These are phyloP conservation scores for Serendipita indica DNA, from an alignment of 768 basidiomycete genomes.

Conservation along the genomic window DNA sequence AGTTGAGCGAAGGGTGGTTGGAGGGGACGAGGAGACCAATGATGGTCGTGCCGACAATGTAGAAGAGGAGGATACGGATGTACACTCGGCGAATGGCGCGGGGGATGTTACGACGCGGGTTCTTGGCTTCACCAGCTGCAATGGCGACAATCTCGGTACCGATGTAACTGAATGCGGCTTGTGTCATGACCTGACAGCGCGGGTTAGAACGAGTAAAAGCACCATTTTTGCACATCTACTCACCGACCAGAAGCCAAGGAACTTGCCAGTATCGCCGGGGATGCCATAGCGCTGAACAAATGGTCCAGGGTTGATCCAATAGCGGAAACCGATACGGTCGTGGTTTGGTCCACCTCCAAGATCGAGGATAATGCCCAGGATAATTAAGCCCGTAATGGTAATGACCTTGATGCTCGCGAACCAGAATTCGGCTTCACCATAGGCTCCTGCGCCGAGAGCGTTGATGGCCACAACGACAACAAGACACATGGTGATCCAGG, in stretches of 20 bases:
- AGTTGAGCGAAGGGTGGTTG: conserved; percentile 38
- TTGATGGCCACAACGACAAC: conserved; percentile 66
- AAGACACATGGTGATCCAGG: conserved; percentile 67
- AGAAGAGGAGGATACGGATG: conserved; percentile 67
- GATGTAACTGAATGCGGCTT: conserved; percentile 87
- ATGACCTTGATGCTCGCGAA: conserved; percentile 27
- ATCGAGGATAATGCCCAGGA: conserved; percentile 56
- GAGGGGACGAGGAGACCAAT: conserved; percentile 78
- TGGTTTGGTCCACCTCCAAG: conserved; percentile 79
- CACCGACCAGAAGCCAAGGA: conserved; percentile 57
- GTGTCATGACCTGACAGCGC: too few relatives aligned
- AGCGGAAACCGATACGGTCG: conserved; percentile 63
- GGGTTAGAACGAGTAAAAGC: conserved; percentile 11
- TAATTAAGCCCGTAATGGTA: conserved; percentile 30
- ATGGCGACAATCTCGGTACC: conserved; percentile 85
- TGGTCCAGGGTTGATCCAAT: conserved; percentile 82
- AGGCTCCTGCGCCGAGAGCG: conserved; percentile 47
- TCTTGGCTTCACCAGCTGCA: conserved; percentile 82
- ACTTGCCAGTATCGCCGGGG: conserved; percentile 53
- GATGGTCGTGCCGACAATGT: conserved; percentile 42
- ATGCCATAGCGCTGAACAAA: conserved; percentile 32
- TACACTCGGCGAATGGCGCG: conserved; percentile 56
- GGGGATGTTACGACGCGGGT: conserved; percentile 57
- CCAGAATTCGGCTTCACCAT: conserved; percentile 56
- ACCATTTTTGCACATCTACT: too few relatives aligned